Conservation (phyloP, 1,284 basidiomycete genomes). For the Exobasidium cylindrosporum region DNA sequence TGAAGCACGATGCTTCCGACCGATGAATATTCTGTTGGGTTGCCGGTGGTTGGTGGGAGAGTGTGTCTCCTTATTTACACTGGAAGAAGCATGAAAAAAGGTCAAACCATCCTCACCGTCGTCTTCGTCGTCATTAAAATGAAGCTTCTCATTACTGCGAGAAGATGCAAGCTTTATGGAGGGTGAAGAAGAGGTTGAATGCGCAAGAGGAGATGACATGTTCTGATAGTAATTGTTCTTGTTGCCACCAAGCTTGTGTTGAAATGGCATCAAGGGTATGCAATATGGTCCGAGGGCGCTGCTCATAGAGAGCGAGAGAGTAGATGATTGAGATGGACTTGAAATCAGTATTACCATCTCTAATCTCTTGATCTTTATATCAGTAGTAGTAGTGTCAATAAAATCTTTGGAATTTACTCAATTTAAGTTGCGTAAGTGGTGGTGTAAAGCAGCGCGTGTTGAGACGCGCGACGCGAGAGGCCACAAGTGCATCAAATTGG, state of each 20-base stretch:
- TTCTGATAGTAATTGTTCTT: not conserved
- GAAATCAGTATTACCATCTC: too few relatives aligned
- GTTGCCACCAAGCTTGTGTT: not conserved
- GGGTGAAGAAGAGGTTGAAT: not conserved
- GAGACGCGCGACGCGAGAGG: not conserved
- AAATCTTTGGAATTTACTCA: too few relatives aligned
- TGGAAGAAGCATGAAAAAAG: not conserved
- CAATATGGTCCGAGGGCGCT: not conserved
- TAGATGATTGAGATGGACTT: too few relatives aligned
- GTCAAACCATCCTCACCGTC: not conserved
- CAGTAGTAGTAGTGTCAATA: too few relatives aligned
- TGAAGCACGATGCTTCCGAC: not conserved
- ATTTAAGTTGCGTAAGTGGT: constrained; percentile 9
- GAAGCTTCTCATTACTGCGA: not conserved
- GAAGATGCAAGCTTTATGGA: not conserved
- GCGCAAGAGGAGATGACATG: not conserved
- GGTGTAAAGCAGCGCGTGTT: not conserved
- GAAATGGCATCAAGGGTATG: not conserved
- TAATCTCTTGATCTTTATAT: too few relatives aligned
- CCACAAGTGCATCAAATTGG: not conserved
- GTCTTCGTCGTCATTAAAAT: not conserved
- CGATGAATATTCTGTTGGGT: not conserved
- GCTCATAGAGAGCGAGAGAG: too few relatives aligned
- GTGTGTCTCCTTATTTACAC: not conserved
- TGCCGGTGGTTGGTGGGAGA: too few relatives aligned